Percentiles rank a stretch among this genome's conserved stretches.
phyloP scores from a whole-genome alignment of 2,329 filamentous ascomycete genomes.

The Tolypocladium amazonense region DNA sequence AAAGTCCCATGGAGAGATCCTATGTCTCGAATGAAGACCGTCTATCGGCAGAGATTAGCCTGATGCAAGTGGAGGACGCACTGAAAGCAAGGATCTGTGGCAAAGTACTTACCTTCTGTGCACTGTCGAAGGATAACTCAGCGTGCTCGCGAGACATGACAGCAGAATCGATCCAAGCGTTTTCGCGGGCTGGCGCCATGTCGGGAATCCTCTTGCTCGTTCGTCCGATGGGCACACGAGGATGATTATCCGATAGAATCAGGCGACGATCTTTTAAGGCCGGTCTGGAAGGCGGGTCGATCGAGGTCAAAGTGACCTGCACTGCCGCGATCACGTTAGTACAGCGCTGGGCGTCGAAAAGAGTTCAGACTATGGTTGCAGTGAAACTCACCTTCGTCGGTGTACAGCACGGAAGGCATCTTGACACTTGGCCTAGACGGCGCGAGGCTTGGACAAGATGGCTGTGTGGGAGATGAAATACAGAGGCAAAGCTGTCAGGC shows the following conservation, averaged over 20 bases:
- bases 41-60: constrained; percentile 17
- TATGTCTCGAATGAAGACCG: constrained; percentile 32
- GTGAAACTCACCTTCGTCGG: neutral
- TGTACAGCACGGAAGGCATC: neutral
- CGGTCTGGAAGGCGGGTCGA: constrained; percentile 10
- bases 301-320: constrained; percentile 17
- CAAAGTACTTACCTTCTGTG: constrained; percentile 28
- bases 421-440: neutral
- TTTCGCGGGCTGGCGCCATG: constrained; percentile 30
- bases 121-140: constrained; percentile 32
- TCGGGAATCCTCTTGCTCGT: constrained; percentile 28
- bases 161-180: constrained; percentile 59
- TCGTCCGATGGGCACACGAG: constrained; percentile 27
- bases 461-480: neutral
- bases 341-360: neutral
- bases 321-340: constrained; percentile 9
- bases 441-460: neutral
- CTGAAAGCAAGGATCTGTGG: neutral
- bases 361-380: neutral
- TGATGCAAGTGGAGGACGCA: neutral
- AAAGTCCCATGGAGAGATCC: constrained; percentile 45
- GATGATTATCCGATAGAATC: constrained; percentile 18
- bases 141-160: constrained; percentile 65
- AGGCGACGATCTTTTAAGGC: constrained; percentile 16
- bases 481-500: neutral